Evolutionary conservation across 345 rosid genomes (phyloP).

Genomic region (Acer yangbiense): DNA sequence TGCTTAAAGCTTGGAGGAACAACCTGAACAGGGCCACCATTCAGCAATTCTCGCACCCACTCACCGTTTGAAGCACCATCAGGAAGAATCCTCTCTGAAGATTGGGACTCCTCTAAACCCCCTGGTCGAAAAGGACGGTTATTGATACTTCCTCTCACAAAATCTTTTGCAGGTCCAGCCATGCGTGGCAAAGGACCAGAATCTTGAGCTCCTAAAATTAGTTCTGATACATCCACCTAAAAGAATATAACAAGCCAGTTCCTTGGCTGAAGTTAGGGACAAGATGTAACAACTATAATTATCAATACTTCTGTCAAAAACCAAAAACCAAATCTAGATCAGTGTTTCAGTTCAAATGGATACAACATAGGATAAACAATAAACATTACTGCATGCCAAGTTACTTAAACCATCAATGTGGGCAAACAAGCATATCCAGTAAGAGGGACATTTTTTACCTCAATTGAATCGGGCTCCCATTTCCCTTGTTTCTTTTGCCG

Average conservation of each 20-base stretch:
- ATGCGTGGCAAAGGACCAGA: conserved; percentile 61
- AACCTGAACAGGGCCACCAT: conserved; percentile 69
- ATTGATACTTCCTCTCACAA: conserved; percentile 83
- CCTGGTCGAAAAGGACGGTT: conserved; percentile 97
- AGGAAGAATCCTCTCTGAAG: conserved; percentile 64
- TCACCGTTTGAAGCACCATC: conserved; percentile 75
- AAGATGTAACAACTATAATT: conserved; percentile 16
- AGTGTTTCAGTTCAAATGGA: not conserved
- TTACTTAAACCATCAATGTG: not conserved
- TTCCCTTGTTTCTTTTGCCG: conserved; percentile 39
- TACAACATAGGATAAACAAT: not conserved
- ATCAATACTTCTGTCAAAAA: not conserved
- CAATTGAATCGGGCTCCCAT: conserved; percentile 65
- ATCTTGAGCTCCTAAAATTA: conserved; percentile 64
- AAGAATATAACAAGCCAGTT: conserved; percentile 39
- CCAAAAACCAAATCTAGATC: conserved; percentile 4
- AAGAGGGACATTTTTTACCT: conserved; percentile 38
- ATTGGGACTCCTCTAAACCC: conserved; percentile 75
- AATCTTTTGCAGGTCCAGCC: conserved; percentile 71
- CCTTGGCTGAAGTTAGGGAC: conserved; percentile 31
- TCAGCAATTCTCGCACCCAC: conserved; percentile 76
- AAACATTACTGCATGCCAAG: not conserved
- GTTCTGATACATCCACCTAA: conserved; percentile 88
- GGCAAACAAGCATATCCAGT: not conserved
- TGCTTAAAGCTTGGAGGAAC: conserved; percentile 83